A percentile compares a stretch with the other conserved stretches of the same genome.
phyloP scores from a whole-genome alignment of 2,329 filamentous ascomycete species.

The Metarhizium rileyi region DNA sequence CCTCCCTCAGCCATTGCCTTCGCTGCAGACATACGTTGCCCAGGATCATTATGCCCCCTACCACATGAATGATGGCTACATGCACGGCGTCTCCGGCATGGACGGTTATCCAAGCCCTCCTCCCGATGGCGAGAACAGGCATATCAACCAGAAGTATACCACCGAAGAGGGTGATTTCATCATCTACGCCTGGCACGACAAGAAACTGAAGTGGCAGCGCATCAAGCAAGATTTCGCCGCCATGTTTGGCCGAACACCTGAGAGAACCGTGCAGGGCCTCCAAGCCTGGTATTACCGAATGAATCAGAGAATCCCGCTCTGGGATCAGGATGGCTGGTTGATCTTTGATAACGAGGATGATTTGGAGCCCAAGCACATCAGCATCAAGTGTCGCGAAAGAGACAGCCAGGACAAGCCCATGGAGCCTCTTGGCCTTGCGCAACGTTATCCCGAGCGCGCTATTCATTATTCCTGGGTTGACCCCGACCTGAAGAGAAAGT shows the following conservation, averaged over 20 bases:
- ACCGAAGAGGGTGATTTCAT: slow-evolving; percentile 34
- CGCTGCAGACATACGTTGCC: slow-evolving; percentile 12
- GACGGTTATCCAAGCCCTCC: slow-evolving; percentile 26
- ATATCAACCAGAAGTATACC: slow-evolving; percentile 35
- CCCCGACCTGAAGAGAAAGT: slow-evolving; percentile 25
- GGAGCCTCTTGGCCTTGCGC: slow-evolving; percentile 27
- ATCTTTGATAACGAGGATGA: slow-evolving; percentile 30
- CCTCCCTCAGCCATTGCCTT: slow-evolving; percentile 15
- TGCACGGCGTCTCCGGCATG: slow-evolving; percentile 13
- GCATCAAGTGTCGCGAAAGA: slow-evolving; percentile 30
- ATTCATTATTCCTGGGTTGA: slow-evolving; percentile 36
- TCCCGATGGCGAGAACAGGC: slow-evolving; percentile 25
- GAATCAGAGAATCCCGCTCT: slow-evolving; percentile 31
- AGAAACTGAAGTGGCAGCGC: slow-evolving; percentile 31
- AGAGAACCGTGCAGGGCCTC: slow-evolving; percentile 30
- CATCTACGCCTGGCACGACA: slow-evolving; percentile 34
- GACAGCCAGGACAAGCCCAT: slow-evolving; percentile 26
- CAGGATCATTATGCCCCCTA: slow-evolving; percentile 15
- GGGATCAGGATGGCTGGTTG: slow-evolving; percentile 30
- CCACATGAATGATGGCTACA: slow-evolving; percentile 13
- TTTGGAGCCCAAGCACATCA: slow-evolving; percentile 25
- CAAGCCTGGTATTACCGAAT: slow-evolving; percentile 35
- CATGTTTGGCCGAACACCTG: slow-evolving; percentile 27
- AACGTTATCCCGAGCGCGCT: slow-evolving; percentile 38
- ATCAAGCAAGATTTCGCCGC: slow-evolving; percentile 29